These are phyloP conservation scores for Alternaria tenuissima DNA, from an alignment of 2,329 filamentous ascomycete species.

Conservation along the genomic window DNA sequence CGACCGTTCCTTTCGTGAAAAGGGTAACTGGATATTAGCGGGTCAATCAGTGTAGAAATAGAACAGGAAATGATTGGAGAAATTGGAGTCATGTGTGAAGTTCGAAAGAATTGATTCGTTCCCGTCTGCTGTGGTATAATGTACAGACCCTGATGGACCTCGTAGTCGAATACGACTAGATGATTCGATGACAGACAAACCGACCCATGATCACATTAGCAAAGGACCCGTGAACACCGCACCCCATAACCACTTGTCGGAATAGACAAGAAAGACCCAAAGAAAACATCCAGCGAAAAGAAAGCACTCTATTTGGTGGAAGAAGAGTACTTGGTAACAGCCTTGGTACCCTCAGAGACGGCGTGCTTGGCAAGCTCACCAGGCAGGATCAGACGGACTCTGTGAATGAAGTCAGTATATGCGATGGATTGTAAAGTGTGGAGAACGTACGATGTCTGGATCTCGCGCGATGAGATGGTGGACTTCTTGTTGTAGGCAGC, in stretches of 20 bases:
- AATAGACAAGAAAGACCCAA: conserved; percentile 62
- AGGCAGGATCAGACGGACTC: conserved; percentile 93
- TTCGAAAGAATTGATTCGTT: conserved; percentile 53
- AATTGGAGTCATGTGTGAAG: conserved; percentile 32
- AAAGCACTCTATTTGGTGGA: conserved; percentile 86
- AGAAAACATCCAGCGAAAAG: conserved; percentile 53
- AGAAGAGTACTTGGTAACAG: conserved; percentile 99
- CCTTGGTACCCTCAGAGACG: conserved; percentile 99
- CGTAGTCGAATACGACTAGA: conserved; percentile 50
- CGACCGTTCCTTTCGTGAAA: no score
- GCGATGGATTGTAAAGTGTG: neutral
- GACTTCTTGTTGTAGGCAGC: conserved; percentile 99
- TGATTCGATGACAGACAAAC: conserved; percentile 53
- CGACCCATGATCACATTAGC: conserved; percentile 62
- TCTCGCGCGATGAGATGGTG: conserved; percentile 98
- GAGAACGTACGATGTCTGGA: conserved; percentile 84
- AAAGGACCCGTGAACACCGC: conserved; percentile 56
- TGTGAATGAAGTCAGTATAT: conserved; percentile 48
- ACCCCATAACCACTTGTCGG: conserved; percentile 55
- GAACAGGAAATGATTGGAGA: neutral
- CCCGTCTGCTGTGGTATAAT: conserved; percentile 53
- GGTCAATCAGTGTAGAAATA: neutral
- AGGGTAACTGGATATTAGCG: neutral
- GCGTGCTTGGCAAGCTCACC: conserved; percentile 99
- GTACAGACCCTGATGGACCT: conserved; percentile 52